Conservation (phyloP, 208 protist species). For the Endotrypanum monterogeii region DNA sequence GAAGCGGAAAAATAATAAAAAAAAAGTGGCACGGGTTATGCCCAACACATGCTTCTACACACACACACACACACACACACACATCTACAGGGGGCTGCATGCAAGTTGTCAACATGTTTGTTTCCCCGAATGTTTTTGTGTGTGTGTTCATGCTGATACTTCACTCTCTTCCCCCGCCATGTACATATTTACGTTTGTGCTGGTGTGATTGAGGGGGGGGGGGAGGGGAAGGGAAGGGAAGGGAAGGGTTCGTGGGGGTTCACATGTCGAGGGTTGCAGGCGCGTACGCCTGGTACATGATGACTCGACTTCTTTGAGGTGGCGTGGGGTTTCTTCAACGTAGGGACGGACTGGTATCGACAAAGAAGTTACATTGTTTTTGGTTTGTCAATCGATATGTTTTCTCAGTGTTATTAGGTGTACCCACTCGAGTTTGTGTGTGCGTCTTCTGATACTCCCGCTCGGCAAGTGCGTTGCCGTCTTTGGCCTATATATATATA, state of each 20-base stretch:
- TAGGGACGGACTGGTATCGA: not conserved
- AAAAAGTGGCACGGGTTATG: not conserved
- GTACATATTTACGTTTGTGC: not conserved
- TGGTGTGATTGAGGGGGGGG: not conserved
- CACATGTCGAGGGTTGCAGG: not conserved
- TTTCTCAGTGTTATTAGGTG: no score
- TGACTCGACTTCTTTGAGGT: not conserved
- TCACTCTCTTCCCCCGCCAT: not conserved
- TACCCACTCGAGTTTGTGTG: no score
- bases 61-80: not conserved
- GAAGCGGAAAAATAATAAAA: not conserved
- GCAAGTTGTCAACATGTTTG: not conserved
- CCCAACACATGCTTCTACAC: not conserved
- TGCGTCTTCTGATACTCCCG: no score
- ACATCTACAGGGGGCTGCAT: not conserved
- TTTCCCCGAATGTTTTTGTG: not conserved
- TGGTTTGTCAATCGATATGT: no score
- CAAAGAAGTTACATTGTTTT: not conserved
- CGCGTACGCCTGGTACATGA: not conserved
- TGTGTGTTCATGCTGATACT: not conserved
- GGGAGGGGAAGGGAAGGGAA: no score
- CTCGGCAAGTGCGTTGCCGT: not conserved
- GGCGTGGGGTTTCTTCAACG: not conserved
- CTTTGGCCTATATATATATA: not conserved
- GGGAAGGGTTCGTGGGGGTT: not conserved